A percentile compares a stretch with the other conserved stretches of the same genome.
Evolutionary conservation across 176 grass and related monocot genomes (phyloP).

Genomic region (Juncus inflexus): DNA sequence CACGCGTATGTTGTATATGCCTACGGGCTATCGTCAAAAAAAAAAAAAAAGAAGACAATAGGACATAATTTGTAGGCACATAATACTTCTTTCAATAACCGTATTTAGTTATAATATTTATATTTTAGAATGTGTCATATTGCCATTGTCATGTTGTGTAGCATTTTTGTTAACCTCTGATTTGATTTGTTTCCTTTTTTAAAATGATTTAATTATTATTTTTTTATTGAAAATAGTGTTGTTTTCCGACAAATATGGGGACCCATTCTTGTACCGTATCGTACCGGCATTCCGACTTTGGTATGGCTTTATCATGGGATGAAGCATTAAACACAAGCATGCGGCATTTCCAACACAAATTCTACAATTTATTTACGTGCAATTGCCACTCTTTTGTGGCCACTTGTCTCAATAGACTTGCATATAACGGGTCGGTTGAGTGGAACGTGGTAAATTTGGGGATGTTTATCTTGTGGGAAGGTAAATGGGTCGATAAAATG

Average conservation of each 20-base stretch:
- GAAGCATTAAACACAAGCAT: constrained; percentile 50
- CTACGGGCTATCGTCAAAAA: no score
- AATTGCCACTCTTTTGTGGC: constrained; percentile 78
- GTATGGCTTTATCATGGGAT: constrained; percentile 76
- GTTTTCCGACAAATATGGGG: constrained; percentile 67
- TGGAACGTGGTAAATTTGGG: constrained; percentile 71
- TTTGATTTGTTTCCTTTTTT: background rate
- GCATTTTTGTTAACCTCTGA: no score
- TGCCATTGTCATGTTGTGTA: no score
- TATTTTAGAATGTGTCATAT: no score
- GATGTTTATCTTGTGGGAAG: constrained; percentile 59
- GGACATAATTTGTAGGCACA: no score
- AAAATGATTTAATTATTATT: background rate
- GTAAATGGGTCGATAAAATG: constrained; percentile 64
- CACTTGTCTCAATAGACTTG: constrained; percentile 62
- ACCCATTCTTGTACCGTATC: constrained; percentile 49
- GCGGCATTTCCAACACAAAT: constrained; percentile 80
- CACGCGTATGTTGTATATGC: no score
- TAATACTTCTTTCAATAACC: no score
- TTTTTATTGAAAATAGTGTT: constrained; percentile 48
- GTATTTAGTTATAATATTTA: no score
- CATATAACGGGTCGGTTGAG: constrained; percentile 42
- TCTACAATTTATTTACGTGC: constrained; percentile 86
- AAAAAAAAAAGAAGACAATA: no score
- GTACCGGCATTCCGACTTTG: constrained; percentile 64